Percentiles rank a stretch among this genome's conserved stretches.
Conservation (phyloP, 2,329 filamentous ascomycete genomes). For the Aspergillus fijiensis region DNA sequence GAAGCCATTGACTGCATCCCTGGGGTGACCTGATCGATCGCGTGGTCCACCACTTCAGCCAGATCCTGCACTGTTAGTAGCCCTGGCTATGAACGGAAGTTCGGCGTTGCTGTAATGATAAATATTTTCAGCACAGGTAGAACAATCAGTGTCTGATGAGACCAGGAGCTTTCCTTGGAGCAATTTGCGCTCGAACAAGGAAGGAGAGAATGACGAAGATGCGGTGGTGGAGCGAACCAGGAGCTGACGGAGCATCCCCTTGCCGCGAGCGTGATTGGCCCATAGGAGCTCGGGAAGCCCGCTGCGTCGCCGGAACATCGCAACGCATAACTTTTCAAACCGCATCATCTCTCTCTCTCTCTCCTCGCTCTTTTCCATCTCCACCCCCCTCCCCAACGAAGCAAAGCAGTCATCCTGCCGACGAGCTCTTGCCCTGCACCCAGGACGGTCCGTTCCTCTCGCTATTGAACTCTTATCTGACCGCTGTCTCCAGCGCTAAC, state of each 20-base stretch:
- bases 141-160: neutral
- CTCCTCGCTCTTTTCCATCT: constrained; percentile 28
- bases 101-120: neutral
- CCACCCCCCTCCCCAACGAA: constrained; percentile 12
- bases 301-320: constrained; percentile 20
- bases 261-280: constrained; percentile 33
- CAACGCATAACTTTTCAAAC: constrained; percentile 38
- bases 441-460: constrained; percentile 22
- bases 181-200: neutral
- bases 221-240: constrained; percentile 18
- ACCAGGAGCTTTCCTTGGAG: neutral
- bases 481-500: neutral
- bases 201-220: constrained; percentile 3
- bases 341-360: constrained; percentile 20
- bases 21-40: neutral
- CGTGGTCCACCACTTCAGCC: neutral
- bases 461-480: neutral
- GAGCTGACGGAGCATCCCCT: constrained; percentile 16
- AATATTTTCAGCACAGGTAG: neutral
- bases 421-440: constrained; percentile 15
- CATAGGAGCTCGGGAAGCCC: constrained; percentile 25
- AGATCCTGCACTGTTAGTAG: neutral
- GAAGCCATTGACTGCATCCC: constrained; percentile 19
- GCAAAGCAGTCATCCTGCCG: constrained; percentile 18
- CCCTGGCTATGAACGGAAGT: neutral